Percentiles rank a stretch among this genome's conserved stretches.
Conservation (phyloP, 1,284 basidiomycete species). For the Ceratobasidium sp. region DNA sequence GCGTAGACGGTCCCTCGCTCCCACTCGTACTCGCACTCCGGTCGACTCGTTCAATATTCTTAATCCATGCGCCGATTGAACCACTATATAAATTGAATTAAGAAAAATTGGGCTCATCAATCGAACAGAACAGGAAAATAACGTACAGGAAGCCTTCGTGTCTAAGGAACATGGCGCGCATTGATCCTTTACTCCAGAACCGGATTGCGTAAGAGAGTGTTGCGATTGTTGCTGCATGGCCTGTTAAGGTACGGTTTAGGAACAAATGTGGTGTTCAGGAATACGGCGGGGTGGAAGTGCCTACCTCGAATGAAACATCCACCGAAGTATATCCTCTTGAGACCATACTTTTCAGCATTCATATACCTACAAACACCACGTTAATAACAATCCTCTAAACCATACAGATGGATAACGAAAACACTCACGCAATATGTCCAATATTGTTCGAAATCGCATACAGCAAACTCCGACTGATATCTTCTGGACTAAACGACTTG, state of each 20-base stretch:
- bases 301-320: slow-evolving; percentile 98
- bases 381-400: neutral
- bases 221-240: slow-evolving; percentile 96
- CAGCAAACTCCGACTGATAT: slow-evolving; percentile 93
- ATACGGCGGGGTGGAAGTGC: slow-evolving; percentile 1
- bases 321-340: slow-evolving; percentile 98
- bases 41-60: slow-evolving; percentile 76
- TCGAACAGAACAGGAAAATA: neutral
- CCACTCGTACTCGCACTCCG: neutral
- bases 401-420: neutral
- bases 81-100: slow-evolving; percentile 67
- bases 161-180: slow-evolving; percentile 94
- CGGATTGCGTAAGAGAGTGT: slow-evolving; percentile 99
- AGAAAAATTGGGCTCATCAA: slow-evolving; percentile 4
- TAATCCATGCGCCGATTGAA: slow-evolving; percentile 95
- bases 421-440: slow-evolving; percentile 96
- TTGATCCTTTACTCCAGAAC: slow-evolving; percentile 99
- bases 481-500: slow-evolving; percentile 88
- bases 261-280: neutral
- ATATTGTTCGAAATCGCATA: slow-evolving; percentile 99
- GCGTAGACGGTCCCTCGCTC: slow-evolving; percentile 20
- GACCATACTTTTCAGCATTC: slow-evolving; percentile 99
- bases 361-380: slow-evolving; percentile 80
- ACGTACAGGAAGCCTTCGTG: slow-evolving; percentile 98
- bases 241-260: slow-evolving; percentile 60